Evolutionary conservation across 1,139 yeast genomes (phyloP).

Genomic region (Pichia sp.): DNA sequence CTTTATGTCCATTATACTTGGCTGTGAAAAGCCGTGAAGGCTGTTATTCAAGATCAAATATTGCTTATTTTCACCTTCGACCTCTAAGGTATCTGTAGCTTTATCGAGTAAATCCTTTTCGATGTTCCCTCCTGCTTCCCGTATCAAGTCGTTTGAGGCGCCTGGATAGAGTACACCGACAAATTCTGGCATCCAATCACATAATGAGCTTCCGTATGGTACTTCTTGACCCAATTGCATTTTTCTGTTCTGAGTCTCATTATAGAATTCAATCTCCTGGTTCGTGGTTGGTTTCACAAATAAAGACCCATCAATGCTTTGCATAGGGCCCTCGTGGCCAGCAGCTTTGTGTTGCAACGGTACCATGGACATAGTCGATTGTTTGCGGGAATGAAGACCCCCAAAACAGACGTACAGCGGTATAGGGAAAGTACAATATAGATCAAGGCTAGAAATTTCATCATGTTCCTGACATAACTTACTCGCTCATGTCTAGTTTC

Average conservation of each 20-base stretch:
- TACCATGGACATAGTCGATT: slow-evolving; percentile 20
- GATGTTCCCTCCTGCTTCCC: slow-evolving; percentile 13
- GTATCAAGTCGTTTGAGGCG: slow-evolving; percentile 26
- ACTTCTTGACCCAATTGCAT: slow-evolving; percentile 25
- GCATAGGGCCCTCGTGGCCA: slow-evolving; percentile 81
- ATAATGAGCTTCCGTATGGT: slow-evolving; percentile 38
- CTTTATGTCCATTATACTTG: slow-evolving; percentile 79
- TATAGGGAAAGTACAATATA: too few relatives aligned
- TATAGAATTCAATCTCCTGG: slow-evolving; percentile 73
- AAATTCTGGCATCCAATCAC: slow-evolving; percentile 52
- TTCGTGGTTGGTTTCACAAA: slow-evolving; percentile 64
- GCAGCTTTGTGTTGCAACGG: slow-evolving; percentile 60
- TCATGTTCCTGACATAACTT: neutral
- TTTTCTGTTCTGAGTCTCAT: slow-evolving; percentile 30
- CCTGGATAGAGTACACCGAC: slow-evolving; percentile 44
- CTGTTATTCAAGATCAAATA: slow-evolving; percentile 72
- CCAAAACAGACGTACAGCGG: too few relatives aligned
- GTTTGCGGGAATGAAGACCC: neutral
- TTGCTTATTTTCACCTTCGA: slow-evolving; percentile 20
- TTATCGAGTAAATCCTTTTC: slow-evolving; percentile 10
- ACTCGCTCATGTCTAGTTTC: neutral
- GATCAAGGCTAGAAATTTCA: too few relatives aligned
- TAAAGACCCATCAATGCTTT: slow-evolving; percentile 55
- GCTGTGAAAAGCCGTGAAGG: slow-evolving; percentile 55
- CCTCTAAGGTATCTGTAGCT: slow-evolving; percentile 14